These are phyloP conservation scores for Ophiostoma populinum DNA, from an alignment of 2,329 filamentous ascomycete species.

Conservation along the genomic window DNA sequence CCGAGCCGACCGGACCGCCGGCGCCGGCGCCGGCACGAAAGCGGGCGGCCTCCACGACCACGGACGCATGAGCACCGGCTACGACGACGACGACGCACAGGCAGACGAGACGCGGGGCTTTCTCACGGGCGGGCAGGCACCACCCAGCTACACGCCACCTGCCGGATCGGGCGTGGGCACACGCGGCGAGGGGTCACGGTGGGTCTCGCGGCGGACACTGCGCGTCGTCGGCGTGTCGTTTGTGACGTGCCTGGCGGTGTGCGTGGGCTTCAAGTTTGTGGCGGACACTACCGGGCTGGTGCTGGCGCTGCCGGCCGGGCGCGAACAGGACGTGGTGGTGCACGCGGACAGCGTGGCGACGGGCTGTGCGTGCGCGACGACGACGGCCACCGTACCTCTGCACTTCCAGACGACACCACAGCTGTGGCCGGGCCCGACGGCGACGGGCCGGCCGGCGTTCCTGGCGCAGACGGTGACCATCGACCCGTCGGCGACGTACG, in stretches of 20 bases:
- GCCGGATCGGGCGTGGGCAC: no score
- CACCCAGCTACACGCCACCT: no score
- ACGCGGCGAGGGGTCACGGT: slow-evolving; percentile 4
- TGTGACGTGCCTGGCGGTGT: slow-evolving; percentile 12
- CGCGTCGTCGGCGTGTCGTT: slow-evolving; percentile 12
- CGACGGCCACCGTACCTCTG: slow-evolving; percentile 28
- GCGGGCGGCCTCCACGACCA: not conserved
- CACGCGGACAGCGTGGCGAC: not conserved
- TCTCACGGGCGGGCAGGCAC: not conserved
- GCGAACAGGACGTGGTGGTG: not conserved
- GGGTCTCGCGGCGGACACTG: slow-evolving; percentile 7
- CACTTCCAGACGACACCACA: slow-evolving; percentile 46
- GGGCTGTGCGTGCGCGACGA: not conserved
- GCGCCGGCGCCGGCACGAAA: no score
- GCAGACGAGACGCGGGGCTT: slow-evolving; percentile 8
- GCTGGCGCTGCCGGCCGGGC: slow-evolving; percentile 2
- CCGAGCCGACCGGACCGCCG: not conserved
- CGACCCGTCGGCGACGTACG: slow-evolving; percentile 45
- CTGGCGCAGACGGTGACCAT: slow-evolving; percentile 54
- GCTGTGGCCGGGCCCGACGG: slow-evolving; percentile 45
- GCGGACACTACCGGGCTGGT: slow-evolving; percentile 10
- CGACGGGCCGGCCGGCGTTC: slow-evolving; percentile 53
- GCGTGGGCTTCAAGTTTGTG: slow-evolving; percentile 13
- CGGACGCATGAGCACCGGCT: slow-evolving; percentile 1
- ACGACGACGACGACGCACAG: slow-evolving; percentile 2